phyloP scores from a whole-genome alignment of 163 green algal species.

The Prototheca cutis region DNA sequence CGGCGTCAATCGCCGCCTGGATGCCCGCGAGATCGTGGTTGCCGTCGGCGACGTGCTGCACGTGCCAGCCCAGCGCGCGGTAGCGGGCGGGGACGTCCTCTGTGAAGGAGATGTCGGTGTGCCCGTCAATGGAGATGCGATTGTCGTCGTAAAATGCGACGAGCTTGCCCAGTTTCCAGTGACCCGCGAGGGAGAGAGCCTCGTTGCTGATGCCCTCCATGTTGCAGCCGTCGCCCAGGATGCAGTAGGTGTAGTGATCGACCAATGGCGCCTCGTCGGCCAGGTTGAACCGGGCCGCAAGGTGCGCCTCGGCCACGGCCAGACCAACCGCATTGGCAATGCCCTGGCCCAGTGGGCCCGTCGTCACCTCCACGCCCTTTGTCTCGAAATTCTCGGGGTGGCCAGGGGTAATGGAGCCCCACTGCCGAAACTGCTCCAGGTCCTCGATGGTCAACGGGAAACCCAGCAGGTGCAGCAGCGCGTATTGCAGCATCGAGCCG shows the following conservation, averaged over 20 bases:
- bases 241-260: constrained; percentile 99
- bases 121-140: constrained; percentile 95
- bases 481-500: constrained; percentile 97
- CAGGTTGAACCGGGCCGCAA: constrained; percentile 99
- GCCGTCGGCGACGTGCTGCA: constrained; percentile 73
- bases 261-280: constrained; percentile 70
- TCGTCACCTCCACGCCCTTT: constrained; percentile 92
- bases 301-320: constrained; percentile 85
- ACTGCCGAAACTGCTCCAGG: constrained; percentile 94
- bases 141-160: constrained; percentile 99
- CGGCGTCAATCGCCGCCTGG: constrained; percentile 75
- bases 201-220: constrained; percentile 99
- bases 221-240: constrained; percentile 98
- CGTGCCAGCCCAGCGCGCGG: constrained; percentile 79
- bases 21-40: constrained; percentile 93
- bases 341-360: constrained; percentile 92
- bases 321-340: constrained; percentile 97
- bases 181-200: constrained; percentile 91
- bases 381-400: constrained; percentile 99
- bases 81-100: constrained; percentile 93
- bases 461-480: constrained; percentile 90
- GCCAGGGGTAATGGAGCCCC: constrained; percentile 79
- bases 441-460: constrained; percentile 86
- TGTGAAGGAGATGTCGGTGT: constrained; percentile 99
- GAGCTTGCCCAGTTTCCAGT: constrained; percentile 99